Percentiles rank a stretch among this genome's conserved stretches.
These are phyloP conservation scores for Senna tora DNA, from an alignment of 306 rosid genomes.

Conservation along the genomic window DNA sequence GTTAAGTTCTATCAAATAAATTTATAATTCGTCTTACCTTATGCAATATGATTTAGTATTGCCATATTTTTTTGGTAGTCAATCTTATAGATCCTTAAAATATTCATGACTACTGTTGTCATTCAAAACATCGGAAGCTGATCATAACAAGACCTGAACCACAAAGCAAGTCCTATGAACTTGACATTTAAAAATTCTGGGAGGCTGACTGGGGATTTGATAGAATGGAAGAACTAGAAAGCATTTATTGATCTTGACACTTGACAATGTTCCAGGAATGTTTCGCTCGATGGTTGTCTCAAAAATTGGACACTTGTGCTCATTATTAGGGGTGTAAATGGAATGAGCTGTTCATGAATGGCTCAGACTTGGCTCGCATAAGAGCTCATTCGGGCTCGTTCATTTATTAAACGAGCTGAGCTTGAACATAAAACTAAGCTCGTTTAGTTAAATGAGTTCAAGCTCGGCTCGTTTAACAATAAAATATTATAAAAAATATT, in stretches of 20 bases:
- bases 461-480: too few species aligned
- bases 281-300: not conserved
- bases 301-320: not conserved
- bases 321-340: too few species aligned
- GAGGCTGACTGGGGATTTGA: not conserved
- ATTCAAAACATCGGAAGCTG: conserved; percentile 3
- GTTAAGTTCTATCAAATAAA: not conserved
- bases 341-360: too few species aligned
- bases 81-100: not conserved
- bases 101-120: too few species aligned
- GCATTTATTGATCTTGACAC: too few species aligned
- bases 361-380: too few species aligned
- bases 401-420: too few species aligned
- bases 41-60: not conserved
- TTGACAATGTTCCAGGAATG: not conserved
- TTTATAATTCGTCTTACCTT: not conserved
- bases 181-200: not conserved
- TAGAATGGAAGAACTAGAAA: too few species aligned
- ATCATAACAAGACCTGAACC: not conserved
- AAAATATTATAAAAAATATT: too few species aligned
- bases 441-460: too few species aligned
- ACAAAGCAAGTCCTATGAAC: not conserved
- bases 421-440: too few species aligned
- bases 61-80: not conserved
- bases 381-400: too few species aligned